Evolutionary conservation across 2,329 filamentous ascomycete species (phyloP).

Genomic region (Diaporthe ilicicola): DNA sequence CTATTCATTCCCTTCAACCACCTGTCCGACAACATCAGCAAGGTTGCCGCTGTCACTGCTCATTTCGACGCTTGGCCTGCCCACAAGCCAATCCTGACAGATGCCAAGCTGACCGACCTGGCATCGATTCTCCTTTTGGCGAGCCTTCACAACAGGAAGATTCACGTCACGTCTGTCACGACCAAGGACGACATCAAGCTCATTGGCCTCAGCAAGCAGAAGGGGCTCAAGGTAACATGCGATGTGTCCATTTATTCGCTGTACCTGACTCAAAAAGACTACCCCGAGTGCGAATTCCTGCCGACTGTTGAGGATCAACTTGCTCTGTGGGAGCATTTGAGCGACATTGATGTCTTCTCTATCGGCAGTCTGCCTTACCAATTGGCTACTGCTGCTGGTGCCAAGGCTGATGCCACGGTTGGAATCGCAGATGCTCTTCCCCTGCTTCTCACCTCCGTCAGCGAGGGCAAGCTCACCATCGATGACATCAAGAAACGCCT

Average conservation of each 20-base stretch:
- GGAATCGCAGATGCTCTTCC: constrained; percentile 80
- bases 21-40: constrained; percentile 83
- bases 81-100: constrained; percentile 82
- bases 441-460: constrained; percentile 77
- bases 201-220: constrained; percentile 80
- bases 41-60: constrained; percentile 79
- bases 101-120: constrained; percentile 81
- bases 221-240: constrained; percentile 83
- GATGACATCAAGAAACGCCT: constrained; percentile 77
- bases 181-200: constrained; percentile 81
- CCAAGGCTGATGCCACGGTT: constrained; percentile 64
- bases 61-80: constrained; percentile 82
- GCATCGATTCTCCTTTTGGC: constrained; percentile 82
- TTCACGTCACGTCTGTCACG: constrained; percentile 84
- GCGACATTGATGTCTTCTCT: constrained; percentile 80
- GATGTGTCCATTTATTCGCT: constrained; percentile 84
- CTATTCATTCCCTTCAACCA: constrained; percentile 87
- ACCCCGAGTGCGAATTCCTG: constrained; percentile 71
- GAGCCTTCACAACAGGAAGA: constrained; percentile 79
- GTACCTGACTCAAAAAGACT: constrained; percentile 77
- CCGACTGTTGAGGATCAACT: constrained; percentile 74
- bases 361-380: constrained; percentile 82
- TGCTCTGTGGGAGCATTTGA: constrained; percentile 77
- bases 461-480: constrained; percentile 75
- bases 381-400: constrained; percentile 65